These are phyloP conservation scores for Pseudogymnoascus destructans DNA, from an alignment of 2,329 filamentous ascomycete species.

Conservation along the genomic window DNA sequence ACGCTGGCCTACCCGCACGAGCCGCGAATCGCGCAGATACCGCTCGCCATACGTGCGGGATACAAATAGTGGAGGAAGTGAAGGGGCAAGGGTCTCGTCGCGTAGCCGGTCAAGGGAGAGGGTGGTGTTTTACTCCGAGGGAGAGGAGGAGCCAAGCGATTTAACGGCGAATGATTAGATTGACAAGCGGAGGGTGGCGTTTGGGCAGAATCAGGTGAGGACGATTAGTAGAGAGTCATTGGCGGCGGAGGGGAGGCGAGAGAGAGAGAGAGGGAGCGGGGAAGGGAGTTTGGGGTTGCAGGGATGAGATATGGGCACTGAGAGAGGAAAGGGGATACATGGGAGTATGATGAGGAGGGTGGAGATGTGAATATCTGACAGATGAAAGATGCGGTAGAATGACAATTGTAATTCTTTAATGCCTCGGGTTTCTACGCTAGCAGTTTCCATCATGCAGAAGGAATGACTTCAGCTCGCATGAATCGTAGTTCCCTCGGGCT, in stretches of 20 bases:
- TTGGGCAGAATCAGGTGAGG: not conserved
- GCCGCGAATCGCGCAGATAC: not conserved
- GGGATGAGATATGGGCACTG: not conserved
- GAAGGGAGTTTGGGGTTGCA: not conserved
- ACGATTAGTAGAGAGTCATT: slow-evolving; percentile 2
- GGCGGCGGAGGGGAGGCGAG: not conserved
- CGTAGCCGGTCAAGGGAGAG: not conserved
- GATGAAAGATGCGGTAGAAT: not conserved
- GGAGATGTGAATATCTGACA: not conserved
- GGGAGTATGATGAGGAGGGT: not conserved
- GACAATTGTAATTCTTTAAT: not conserved
- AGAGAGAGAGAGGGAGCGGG: not conserved
- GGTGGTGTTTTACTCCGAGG: not conserved
- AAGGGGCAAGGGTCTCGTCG: not conserved
- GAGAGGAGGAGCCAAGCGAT: not conserved
- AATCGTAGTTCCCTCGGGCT: too few relatives aligned
- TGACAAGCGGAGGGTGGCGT: not conserved
- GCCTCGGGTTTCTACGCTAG: not conserved
- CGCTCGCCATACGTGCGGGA: not conserved
- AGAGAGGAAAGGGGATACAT: not conserved
- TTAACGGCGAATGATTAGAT: slow-evolving; percentile 5
- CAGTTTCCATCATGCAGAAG: not conserved
- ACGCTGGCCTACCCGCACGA: not conserved
- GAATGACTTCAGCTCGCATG: not conserved
- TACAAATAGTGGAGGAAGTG: not conserved